Evolutionary conservation across 2,329 filamentous ascomycete genomes (phyloP), one percentile per base, ranked within the genome.

Genomic region (Aspergillus sp.): DNA sequence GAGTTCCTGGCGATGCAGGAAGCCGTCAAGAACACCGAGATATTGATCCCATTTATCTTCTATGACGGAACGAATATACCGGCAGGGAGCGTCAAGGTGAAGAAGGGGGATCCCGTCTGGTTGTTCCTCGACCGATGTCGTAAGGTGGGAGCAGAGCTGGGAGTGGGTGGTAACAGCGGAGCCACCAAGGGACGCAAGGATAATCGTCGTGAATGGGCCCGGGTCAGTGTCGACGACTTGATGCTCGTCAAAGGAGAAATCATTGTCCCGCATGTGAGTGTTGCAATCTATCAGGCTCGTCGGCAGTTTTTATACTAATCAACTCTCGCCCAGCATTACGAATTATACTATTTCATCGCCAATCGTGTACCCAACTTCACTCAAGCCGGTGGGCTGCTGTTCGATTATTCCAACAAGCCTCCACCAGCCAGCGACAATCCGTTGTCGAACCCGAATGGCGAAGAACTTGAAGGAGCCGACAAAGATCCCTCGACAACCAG

Each of bases 311-410:
- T 32, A 22, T 57, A 42, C 55, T 26, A 59, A 63, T 62, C 52
- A 60, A 52, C 32, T 57, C 46, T 49, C 18, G 39, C 42, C 4
- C 72, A 98, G 92, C 95, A 99, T 76, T 97, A 96, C 73, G 94
- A 98, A 65, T 92, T 99, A 73, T 95, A 98, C 75, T 95, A 94
- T 78, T 98, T 99, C 78, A 87, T 97, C 73, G 89, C 96, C 75
- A 97, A 98, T 63, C 69, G 74, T 55, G 67, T 80, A 4, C 70
- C 75, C 75, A 91, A 89, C 70, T 90, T 87, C 26, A 76, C 86
- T 2, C 91, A 90, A 2, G 88, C 90, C n/a, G 86, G 87, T 42
- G 89, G 90, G 54, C 80, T 85, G 6, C 80, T 99, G 10, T 98
- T 99, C 74, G 84, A 91, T 69, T 96, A 93, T 74, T 85, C 85